Evolutionary conservation across 768 basidiomycete genomes (phyloP), one percentile per base, ranked within the genome.

Genomic region (Mycena floridula): DNA sequence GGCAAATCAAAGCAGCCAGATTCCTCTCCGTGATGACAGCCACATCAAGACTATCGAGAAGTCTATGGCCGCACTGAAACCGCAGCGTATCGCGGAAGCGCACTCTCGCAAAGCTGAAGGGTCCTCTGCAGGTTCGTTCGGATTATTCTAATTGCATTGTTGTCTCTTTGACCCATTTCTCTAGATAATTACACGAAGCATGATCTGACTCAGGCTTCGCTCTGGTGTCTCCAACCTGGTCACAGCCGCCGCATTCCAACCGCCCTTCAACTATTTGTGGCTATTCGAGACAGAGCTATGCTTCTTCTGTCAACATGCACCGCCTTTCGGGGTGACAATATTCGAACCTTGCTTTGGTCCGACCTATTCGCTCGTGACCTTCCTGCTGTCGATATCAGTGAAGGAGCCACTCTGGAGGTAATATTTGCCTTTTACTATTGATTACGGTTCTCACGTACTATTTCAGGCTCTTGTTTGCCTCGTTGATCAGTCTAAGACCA

Each of bases 291-390:
- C 43, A 54, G 60, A 21, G 50, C 57, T 1, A 65, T 64, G 64
- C 50, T 64, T 1, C 50, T 66, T 2, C 24, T 56, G 8, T 51
- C 58, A 1, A 54, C 61, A 1, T 40, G 52, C 7, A 55, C 57
- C 13, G 60, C 63, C 0, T 57, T 58, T 49, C 57, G 59, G 22
- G 64, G 65, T 0, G 61, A 62, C 21, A 60, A 55, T 43, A 47
- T 42, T 4, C 54, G 63, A 7, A 23, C 27, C 0, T 40, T 65
- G 7, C 40, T 54, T 0, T 51, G 50, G 48, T 65, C 63, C 0
- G 61, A 66, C 28, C 37, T 61, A 3, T 53, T 51, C 27, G 6
- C 54, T 0, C 45, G 25, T 6, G 35, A 54, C 11, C 41, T 60
- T 2, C 51, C 55, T 3, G 37, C 63, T 20, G 24, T 38, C 13